phyloP scores from a whole-genome alignment of 2,329 filamentous ascomycete species.

The Trichoderma citrinoviride region DNA sequence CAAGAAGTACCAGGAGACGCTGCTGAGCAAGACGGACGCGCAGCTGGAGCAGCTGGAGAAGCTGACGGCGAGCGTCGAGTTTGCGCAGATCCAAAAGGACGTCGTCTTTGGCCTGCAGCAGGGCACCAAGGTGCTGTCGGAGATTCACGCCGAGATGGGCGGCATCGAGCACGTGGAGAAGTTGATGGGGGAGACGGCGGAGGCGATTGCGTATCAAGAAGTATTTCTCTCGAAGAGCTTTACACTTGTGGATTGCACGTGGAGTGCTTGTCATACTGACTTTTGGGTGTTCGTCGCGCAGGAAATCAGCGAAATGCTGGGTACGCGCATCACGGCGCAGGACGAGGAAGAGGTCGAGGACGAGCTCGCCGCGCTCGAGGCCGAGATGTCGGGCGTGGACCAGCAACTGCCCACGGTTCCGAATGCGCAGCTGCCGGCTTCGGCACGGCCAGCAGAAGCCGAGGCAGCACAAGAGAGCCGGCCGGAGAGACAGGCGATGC shows the following conservation, averaged over 20 bases:
- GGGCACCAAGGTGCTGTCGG: slow-evolving; percentile 82
- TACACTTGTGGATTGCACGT: not conserved
- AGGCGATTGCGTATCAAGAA: slow-evolving; percentile 87
- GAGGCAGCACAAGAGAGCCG: slow-evolving; percentile 26
- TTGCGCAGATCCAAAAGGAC: slow-evolving; percentile 95
- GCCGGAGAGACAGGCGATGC: slow-evolving; percentile 41
- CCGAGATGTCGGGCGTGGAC: slow-evolving; percentile 33
- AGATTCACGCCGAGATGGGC: slow-evolving; percentile 95
- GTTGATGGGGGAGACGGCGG: slow-evolving; percentile 87
- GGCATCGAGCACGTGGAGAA: slow-evolving; percentile 92
- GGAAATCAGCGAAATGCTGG: slow-evolving; percentile 92
- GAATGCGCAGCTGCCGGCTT: slow-evolving; percentile 35
- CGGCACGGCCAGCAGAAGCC: slow-evolving; percentile 25
- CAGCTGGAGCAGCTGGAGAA: slow-evolving; percentile 94
- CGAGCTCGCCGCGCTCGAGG: slow-evolving; percentile 78
- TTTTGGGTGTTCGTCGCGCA: slow-evolving; percentile 38
- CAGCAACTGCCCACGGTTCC: slow-evolving; percentile 35
- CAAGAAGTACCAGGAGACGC: slow-evolving; percentile 94
- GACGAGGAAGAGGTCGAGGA: slow-evolving; percentile 98
- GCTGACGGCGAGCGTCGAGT: slow-evolving; percentile 85
- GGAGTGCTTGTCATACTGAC: slow-evolving; percentile 11
- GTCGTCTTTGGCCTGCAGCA: slow-evolving; percentile 89
- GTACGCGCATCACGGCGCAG: slow-evolving; percentile 82
- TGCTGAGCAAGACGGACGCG: slow-evolving; percentile 83
- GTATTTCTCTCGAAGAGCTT: slow-evolving; percentile 48